Conservation (phyloP, 2,329 filamentous ascomycete species). For the Colletotrichum sp. region DNA sequence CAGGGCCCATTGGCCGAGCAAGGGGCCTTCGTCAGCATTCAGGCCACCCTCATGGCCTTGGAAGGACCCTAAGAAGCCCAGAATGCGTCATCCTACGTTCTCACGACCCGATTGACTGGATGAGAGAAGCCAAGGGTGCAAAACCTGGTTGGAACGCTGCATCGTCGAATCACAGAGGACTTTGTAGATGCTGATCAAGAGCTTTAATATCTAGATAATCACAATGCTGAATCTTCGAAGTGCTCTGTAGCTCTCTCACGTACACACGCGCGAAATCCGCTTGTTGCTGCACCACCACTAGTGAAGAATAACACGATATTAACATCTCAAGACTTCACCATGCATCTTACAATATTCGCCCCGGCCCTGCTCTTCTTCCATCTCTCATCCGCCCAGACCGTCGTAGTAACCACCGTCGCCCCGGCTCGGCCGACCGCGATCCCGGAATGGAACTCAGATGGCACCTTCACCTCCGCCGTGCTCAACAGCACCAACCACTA, state of each 20-base stretch:
- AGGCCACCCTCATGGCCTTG: background rate
- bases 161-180: background rate
- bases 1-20: background rate
- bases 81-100: slow-evolving; percentile 2
- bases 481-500: slow-evolving; percentile 72
- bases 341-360: background rate
- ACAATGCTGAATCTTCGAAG: background rate
- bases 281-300: background rate
- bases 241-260: background rate
- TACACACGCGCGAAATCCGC: background rate
- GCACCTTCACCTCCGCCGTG: slow-evolving; percentile 56
- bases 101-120: background rate
- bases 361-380: background rate
- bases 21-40: background rate
- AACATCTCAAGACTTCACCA: background rate
- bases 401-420: slow-evolving; percentile 24
- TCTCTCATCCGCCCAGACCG: background rate
- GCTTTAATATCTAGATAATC: background rate
- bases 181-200: background rate
- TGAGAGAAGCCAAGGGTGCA: background rate
- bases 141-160: background rate
- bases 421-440: slow-evolving; percentile 26
- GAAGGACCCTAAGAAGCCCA: background rate
- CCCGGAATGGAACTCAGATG: slow-evolving; percentile 35
- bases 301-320: background rate